Evolutionary conservation across 352 stramenopile genomes (phyloP).

Genomic region (Globisporangium iwayamae): DNA sequence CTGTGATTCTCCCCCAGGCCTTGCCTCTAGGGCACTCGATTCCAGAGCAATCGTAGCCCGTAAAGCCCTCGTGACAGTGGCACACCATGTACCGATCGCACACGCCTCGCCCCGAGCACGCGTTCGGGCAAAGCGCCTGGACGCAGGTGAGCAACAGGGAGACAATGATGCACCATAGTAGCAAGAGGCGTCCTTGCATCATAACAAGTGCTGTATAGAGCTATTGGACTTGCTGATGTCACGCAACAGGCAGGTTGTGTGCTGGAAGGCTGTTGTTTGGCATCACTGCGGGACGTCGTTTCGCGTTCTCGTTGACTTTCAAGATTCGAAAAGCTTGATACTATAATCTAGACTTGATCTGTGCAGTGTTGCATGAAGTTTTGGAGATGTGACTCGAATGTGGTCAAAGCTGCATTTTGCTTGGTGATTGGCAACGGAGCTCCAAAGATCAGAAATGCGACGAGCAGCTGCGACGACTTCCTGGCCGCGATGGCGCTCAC

Average conservation of each 20-base stretch:
- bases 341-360: not conserved
- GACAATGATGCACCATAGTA: not conserved
- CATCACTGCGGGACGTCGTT: not conserved
- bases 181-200: not conserved
- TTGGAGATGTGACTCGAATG: not conserved
- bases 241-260: not conserved
- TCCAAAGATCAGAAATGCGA: conserved; percentile 5
- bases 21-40: conserved; percentile 42
- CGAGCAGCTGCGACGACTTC: not conserved
- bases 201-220: not conserved
- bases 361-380: not conserved
- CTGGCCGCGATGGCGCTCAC: conserved; percentile 4
- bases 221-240: not conserved
- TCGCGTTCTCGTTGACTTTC: not conserved
- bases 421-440: conserved; percentile 8
- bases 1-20: conserved; percentile 50
- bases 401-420: not conserved
- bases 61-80: conserved; percentile 47
- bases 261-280: not conserved
- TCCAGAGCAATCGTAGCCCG: conserved; percentile 65
- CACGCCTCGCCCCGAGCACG: conserved; percentile 50
- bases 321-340: too few relatives aligned
- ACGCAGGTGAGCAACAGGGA: conserved; percentile 6
- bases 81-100: conserved; percentile 61
- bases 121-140: conserved; percentile 46